Conservation (phyloP, 2,329 filamentous ascomycete genomes). For the Corynespora cassiicola region DNA sequence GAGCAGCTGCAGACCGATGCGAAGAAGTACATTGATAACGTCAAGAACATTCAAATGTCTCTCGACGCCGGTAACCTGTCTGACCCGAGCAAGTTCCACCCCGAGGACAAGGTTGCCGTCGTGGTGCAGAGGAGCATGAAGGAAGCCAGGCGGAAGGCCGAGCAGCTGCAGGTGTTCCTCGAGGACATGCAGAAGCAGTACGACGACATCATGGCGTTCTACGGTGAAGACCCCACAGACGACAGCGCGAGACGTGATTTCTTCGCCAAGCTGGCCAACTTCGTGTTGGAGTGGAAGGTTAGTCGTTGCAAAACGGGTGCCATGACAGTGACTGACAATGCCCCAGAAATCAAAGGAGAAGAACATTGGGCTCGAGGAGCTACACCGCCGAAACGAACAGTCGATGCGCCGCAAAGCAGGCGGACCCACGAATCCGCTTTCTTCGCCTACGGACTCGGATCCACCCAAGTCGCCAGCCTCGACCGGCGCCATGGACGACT, state of each 20-base stretch:
- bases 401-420: conserved; percentile 83
- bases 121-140: conserved; percentile 95
- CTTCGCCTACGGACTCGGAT: conserved; percentile 55
- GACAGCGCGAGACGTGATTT: conserved; percentile 95
- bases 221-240: conserved; percentile 90
- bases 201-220: conserved; percentile 95
- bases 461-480: conserved; percentile 66
- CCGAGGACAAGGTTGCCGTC: conserved; percentile 91
- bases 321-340: conserved; percentile 14
- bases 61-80: conserved; percentile 93
- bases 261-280: conserved; percentile 89
- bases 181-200: conserved; percentile 92
- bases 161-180: conserved; percentile 91
- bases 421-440: conserved; percentile 60
- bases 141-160: conserved; percentile 91
- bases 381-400: conserved; percentile 82
- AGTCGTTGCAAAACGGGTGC: too few species aligned
- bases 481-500: conserved; percentile 92
- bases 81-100: conserved; percentile 97
- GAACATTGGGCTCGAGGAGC: conserved; percentile 84
- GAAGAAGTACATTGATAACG: conserved; percentile 90
- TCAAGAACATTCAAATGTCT: conserved; percentile 90
- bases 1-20: conserved; percentile 89
- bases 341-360: conserved; percentile 85
- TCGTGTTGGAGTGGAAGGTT: conserved; percentile 90